Evolutionary conservation across 192 early-diverging fungal genomes (phyloP).

Genomic region (Coemansia sp.): DNA sequence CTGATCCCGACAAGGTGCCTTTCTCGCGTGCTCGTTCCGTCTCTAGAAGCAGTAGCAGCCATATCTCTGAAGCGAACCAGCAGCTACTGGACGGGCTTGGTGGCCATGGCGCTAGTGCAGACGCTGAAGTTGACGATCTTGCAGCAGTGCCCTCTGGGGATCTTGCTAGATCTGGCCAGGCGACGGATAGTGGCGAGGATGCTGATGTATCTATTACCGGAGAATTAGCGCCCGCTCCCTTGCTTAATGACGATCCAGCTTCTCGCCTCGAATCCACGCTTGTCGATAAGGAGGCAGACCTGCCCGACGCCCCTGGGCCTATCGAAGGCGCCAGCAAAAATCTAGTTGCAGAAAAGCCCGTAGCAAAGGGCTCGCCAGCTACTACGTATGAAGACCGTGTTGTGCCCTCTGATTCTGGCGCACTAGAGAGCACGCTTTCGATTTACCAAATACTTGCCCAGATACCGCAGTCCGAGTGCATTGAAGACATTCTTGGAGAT

Average conservation of each 20-base stretch:
- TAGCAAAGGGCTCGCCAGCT: neutral
- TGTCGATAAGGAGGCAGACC: neutral
- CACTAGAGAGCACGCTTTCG: conserved; percentile 25
- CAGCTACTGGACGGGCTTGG: neutral
- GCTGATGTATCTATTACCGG: neutral
- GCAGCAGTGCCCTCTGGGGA: neutral
- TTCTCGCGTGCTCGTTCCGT: neutral
- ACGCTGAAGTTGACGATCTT: neutral
- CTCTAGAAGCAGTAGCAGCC: conserved; percentile 2
- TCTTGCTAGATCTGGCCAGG: neutral
- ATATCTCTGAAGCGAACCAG: neutral
- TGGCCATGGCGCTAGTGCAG: neutral
- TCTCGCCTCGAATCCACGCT: neutral
- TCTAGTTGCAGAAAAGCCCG: neutral
- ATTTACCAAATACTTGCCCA: conserved; percentile 43
- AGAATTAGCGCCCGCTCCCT: neutral
- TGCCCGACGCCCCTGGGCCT: neutral
- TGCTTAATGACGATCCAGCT: neutral
- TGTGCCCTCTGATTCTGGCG: conserved; percentile 16
- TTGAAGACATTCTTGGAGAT: conserved; percentile 43
- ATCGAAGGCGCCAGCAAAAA: neutral
- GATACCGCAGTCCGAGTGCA: conserved; percentile 10
- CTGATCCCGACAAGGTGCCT: neutral
- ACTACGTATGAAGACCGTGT: conserved; percentile 13
- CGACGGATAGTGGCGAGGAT: neutral